Conservation (phyloP, 139 green algal genomes). For the Micractinium sp. region DNA sequence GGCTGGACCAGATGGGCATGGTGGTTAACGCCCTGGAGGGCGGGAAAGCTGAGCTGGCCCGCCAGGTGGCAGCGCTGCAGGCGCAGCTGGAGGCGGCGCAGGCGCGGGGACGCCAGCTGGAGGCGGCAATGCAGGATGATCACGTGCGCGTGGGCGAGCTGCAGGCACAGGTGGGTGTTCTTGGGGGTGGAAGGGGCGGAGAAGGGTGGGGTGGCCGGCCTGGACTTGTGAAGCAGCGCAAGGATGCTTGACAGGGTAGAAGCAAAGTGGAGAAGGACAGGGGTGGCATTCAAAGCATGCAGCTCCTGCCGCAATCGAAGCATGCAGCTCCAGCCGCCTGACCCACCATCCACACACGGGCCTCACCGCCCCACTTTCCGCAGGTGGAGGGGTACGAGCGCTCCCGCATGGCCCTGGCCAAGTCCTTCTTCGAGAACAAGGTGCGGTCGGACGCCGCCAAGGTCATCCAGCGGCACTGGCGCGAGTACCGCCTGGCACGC, state of each 20-base stretch:
- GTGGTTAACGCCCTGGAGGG: constrained; percentile 4
- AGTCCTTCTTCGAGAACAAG: constrained; percentile 40
- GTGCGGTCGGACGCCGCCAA: constrained; percentile 34
- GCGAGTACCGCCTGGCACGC: constrained; percentile 33
- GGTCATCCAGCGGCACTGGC: constrained; percentile 52
- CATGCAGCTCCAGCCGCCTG: background rate
- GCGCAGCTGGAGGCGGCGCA: constrained; percentile 28
- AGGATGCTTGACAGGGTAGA: background rate
- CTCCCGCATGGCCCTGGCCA: constrained; percentile 34
- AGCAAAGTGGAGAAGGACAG: background rate
- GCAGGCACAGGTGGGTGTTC: constrained; percentile 19
- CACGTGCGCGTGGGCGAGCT: background rate
- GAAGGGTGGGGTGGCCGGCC: background rate
- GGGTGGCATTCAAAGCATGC: background rate
- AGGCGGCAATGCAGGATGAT: constrained; percentile 22
- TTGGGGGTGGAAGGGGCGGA: constrained; percentile 25
- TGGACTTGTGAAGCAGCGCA: no score
- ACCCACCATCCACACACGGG: background rate
- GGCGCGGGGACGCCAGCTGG: constrained; percentile 20
- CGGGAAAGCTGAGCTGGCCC: constrained; percentile 31
- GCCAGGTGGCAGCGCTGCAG: constrained; percentile 21
- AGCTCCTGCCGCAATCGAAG: background rate
- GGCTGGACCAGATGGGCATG: background rate
- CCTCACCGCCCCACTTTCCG: background rate
- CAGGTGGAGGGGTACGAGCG: constrained; percentile 39